phyloP scores from a whole-genome alignment of 495 filamentous ascomycete species.

The Penicillium nucicola region DNA sequence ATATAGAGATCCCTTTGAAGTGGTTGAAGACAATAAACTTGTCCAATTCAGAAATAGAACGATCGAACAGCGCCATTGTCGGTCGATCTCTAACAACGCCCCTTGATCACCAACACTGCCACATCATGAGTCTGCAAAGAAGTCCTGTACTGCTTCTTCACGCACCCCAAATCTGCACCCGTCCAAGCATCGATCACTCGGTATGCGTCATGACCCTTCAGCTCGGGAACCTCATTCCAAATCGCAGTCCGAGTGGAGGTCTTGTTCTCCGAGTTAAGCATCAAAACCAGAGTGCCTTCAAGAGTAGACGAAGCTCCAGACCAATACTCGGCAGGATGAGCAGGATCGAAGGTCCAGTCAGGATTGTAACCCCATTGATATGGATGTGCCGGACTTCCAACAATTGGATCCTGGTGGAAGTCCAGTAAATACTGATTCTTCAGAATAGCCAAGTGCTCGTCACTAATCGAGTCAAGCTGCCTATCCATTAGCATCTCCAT shows the following conservation, averaged over 20 bases:
- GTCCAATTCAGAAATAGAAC: too few species aligned
- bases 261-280: conserved; percentile 46
- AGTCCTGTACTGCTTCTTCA: conserved; percentile 30
- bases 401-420: conserved; percentile 58
- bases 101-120: conserved; percentile 40
- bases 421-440: conserved; percentile 57
- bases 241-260: conserved; percentile 38
- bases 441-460: conserved; percentile 49
- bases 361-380: conserved; percentile 65
- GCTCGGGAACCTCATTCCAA: conserved; percentile 53
- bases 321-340: conserved; percentile 61
- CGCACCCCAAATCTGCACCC: conserved; percentile 46
- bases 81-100: conserved; percentile 18
- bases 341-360: conserved; percentile 59
- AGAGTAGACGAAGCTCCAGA: conserved; percentile 47
- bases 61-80: neutral
- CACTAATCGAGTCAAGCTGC: conserved; percentile 42
- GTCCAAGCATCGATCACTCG: conserved; percentile 54
- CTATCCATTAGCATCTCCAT: conserved; percentile 2
- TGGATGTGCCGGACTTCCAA: conserved; percentile 53
- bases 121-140: conserved; percentile 48
- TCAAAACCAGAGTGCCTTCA: conserved; percentile 48
- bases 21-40: neutral
- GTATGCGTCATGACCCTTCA: conserved; percentile 39
- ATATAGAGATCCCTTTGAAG: neutral